Evolutionary conservation across 2,329 filamentous ascomycete genomes (phyloP).

Genomic region (Arthrobotrys entomopaga): DNA sequence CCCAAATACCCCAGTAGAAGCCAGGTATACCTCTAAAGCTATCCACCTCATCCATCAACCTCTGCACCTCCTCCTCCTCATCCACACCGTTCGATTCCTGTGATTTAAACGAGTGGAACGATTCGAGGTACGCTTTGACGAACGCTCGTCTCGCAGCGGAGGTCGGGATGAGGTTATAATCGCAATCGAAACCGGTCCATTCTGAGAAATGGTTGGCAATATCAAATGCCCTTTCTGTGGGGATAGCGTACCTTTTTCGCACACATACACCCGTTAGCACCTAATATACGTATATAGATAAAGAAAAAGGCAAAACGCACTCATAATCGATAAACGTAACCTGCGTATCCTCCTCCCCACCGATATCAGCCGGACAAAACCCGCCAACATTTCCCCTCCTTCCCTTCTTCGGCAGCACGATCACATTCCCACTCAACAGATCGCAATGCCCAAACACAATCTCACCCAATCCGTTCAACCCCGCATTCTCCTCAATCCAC

Average conservation of each 20-base stretch:
- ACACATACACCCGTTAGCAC: slow-evolving; percentile 17
- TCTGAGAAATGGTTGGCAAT: slow-evolving; percentile 98
- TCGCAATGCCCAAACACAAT: slow-evolving; percentile 96
- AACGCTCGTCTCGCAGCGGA: slow-evolving; percentile 80
- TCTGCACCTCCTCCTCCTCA: slow-evolving; percentile 71
- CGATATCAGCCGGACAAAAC: slow-evolving; percentile 54
- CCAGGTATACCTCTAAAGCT: slow-evolving; percentile 87
- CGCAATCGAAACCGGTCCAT: slow-evolving; percentile 97
- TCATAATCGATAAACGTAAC: slow-evolving; percentile 98
- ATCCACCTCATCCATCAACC: slow-evolving; percentile 83
- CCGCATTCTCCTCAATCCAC: slow-evolving; percentile 42
- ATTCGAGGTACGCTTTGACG: slow-evolving; percentile 80
- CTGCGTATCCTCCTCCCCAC: slow-evolving; percentile 63
- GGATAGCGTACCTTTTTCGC: slow-evolving; percentile 76
- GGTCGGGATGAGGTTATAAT: slow-evolving; percentile 84
- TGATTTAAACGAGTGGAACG: slow-evolving; percentile 72
- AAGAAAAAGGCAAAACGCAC: slow-evolving; percentile 35
- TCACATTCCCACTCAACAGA: slow-evolving; percentile 94
- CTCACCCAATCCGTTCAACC: slow-evolving; percentile 55
- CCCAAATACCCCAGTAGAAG: slow-evolving; percentile 94
- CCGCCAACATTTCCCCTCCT: slow-evolving; percentile 58
- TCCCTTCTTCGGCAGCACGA: slow-evolving; percentile 72
- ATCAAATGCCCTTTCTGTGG: slow-evolving; percentile 93
- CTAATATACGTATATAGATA: neutral
- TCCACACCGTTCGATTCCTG: slow-evolving; percentile 61